Evolutionary conservation across 2,329 filamentous ascomycete species (phyloP).

Genomic region (Blastomyces percursus): DNA sequence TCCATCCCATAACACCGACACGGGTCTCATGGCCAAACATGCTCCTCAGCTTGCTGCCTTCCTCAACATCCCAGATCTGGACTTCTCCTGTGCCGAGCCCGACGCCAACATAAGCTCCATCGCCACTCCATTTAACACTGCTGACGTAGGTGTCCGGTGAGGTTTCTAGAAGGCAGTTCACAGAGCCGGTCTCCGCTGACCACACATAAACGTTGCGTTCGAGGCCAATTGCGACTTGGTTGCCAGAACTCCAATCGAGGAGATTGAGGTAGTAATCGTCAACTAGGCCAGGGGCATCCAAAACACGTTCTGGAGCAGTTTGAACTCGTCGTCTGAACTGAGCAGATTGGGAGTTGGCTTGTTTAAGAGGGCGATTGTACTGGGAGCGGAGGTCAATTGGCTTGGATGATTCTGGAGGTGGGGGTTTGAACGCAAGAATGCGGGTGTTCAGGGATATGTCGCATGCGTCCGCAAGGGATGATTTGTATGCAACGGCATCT

Average conservation of each 20-base stretch:
- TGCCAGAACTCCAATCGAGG: conserved; percentile 93
- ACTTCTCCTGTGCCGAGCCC: conserved; percentile 92
- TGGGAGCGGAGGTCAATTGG: conserved; percentile 94
- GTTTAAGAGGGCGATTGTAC: conserved; percentile 92
- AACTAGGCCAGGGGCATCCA: conserved; percentile 89
- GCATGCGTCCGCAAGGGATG: conserved; percentile 79
- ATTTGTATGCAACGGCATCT: conserved; percentile 82
- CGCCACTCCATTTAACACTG: conserved; percentile 97
- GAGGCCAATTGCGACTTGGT: conserved; percentile 95
- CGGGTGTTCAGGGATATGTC: conserved; percentile 88
- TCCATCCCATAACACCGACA: conserved; percentile 98
- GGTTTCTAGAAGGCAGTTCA: conserved; percentile 80
- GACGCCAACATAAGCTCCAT: conserved; percentile 91
- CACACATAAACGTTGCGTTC: conserved; percentile 97
- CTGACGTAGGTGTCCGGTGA: conserved; percentile 87
- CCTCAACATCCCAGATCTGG: conserved; percentile 98
- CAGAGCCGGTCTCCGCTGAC: conserved; percentile 88
- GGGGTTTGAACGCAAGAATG: conserved; percentile 96
- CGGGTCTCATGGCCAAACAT: conserved; percentile 97
- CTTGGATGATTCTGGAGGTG: conserved; percentile 94
- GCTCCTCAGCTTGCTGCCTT: conserved; percentile 88
- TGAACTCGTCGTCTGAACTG: conserved; percentile 87
- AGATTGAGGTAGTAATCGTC: conserved; percentile 99
- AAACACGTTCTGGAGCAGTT: conserved; percentile 87
- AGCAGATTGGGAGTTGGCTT: conserved; percentile 59